A percentile compares a stretch with the other conserved stretches of the same genome.
phyloP scores from a whole-genome alignment of 2,329 filamentous ascomycete genomes.

The Tothia fuscella region DNA sequence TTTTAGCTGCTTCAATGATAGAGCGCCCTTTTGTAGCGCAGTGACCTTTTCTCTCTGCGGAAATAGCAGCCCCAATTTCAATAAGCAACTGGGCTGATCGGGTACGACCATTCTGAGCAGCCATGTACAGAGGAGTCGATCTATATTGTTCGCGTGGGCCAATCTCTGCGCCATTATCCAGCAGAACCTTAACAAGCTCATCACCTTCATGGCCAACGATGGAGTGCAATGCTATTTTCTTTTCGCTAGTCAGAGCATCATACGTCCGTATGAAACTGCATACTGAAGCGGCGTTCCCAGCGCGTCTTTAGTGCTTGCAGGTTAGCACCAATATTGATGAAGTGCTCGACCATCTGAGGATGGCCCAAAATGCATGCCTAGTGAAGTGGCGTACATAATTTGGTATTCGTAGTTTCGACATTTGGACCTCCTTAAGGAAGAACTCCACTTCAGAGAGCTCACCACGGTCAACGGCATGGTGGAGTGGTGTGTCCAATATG shows the following conservation, averaged over 20 bases:
- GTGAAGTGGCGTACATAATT: background rate
- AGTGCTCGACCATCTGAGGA: background rate
- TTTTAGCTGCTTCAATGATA: background rate
- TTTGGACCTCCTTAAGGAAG: background rate
- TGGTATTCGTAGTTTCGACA: slow-evolving; percentile 4
- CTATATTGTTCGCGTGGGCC: background rate
- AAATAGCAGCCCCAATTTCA: background rate
- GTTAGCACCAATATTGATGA: background rate
- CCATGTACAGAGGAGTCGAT: slow-evolving; percentile 1
- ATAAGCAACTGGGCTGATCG: background rate
- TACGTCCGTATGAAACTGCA: background rate
- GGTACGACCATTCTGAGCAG: slow-evolving; percentile 1
- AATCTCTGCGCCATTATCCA: background rate
- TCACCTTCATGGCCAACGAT: background rate
- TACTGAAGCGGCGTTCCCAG: slow-evolving; percentile 4
- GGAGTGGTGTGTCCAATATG: slow-evolving; percentile 1
- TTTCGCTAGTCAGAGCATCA: background rate
- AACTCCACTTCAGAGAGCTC: background rate
- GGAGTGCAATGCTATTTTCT: background rate
- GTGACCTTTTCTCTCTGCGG: slow-evolving; percentile 2
- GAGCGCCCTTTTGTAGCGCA: too few relatives aligned
- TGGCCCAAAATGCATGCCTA: background rate
- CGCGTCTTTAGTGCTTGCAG: background rate
- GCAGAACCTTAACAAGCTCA: background rate
- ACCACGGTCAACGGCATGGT: background rate